Evolutionary conservation across 441 rosid genomes (phyloP).

Genomic region (Theobroma grandiflorum): DNA sequence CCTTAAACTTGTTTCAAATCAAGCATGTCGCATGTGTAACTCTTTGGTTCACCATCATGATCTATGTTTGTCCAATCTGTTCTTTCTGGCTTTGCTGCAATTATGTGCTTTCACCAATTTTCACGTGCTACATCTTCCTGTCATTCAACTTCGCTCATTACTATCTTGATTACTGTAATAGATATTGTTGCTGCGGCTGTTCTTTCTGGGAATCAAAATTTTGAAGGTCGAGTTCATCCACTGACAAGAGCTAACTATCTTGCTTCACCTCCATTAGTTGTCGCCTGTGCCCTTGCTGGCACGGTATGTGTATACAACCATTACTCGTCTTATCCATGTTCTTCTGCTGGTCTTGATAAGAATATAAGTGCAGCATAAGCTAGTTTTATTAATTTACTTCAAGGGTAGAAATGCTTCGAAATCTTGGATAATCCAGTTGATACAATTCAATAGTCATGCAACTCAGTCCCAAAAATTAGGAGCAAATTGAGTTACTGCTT

Average conservation of each 20-base stretch:
- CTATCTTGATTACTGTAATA: conserved; percentile 28
- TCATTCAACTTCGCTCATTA: not conserved
- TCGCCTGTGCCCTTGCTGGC: conserved; percentile 78
- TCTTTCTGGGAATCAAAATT: conserved; percentile 71
- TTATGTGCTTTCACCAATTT: not conserved
- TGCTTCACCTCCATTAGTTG: conserved; percentile 76
- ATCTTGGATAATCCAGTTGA: not conserved
- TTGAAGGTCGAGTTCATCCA: conserved; percentile 77
- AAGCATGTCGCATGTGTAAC: too few relatives aligned
- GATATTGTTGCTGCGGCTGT: conserved; percentile 71
- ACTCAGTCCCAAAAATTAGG: not conserved
- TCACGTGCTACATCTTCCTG: not conserved
- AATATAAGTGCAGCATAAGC: too few relatives aligned
- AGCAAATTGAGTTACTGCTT: not conserved
- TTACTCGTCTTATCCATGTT: not conserved
- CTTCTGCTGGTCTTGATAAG: not conserved
- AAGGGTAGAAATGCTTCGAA: not conserved
- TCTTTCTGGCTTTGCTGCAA: too few relatives aligned
- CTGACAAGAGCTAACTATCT: conserved; percentile 72
- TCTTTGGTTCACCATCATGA: too few relatives aligned
- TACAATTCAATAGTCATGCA: not conserved
- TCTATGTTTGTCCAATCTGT: too few relatives aligned
- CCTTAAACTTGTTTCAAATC: too few relatives aligned
- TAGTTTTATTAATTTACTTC: too few relatives aligned
- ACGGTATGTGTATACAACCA: conserved; percentile 45